phyloP scores from a whole-genome alignment of 129 eudicot species.

The Saussurea involucrata region DNA sequence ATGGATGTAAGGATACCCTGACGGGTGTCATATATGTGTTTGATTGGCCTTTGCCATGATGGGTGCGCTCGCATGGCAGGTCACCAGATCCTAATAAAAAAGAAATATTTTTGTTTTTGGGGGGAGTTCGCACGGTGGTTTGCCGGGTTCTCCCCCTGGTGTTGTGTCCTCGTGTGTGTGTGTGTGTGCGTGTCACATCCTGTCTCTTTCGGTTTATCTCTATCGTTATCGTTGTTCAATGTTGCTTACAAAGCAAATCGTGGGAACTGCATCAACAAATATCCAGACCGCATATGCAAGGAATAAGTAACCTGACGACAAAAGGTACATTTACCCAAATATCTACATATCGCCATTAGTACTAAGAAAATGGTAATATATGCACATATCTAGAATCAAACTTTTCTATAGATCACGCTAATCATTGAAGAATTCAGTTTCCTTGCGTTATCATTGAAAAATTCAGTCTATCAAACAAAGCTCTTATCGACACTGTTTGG shows the following conservation, averaged over 20 bases:
- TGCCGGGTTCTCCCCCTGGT: slow-evolving; percentile 55
- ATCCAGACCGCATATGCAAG: not conserved
- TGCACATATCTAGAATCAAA: not conserved
- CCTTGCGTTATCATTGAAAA: not conserved
- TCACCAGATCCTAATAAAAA: slow-evolving; percentile 14
- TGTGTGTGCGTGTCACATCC: not conserved
- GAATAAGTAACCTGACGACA: not conserved
- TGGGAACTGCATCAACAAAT: not conserved
- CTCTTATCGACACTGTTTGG: not conserved
- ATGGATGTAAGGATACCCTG: not conserved
- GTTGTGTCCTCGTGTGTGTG: slow-evolving; percentile 13
- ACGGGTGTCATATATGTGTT: not conserved
- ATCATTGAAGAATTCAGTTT: not conserved
- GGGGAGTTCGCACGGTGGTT: slow-evolving; percentile 70
- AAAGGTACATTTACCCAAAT: not conserved
- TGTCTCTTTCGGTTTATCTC: not conserved
- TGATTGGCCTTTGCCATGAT: slow-evolving; percentile 43
- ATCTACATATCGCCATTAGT: not conserved
- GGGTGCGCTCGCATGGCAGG: slow-evolving; percentile 61
- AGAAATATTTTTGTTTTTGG: slow-evolving; percentile 15
- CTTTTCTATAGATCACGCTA: not conserved
- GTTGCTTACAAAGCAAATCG: slow-evolving; percentile 1
- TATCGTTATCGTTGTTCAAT: not conserved
- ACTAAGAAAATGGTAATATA: not conserved
- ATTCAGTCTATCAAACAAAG: not conserved